Evolutionary conservation across 2,329 filamentous ascomycete species (phyloP).

Genomic region (Pseudogymnoascus sp.): DNA sequence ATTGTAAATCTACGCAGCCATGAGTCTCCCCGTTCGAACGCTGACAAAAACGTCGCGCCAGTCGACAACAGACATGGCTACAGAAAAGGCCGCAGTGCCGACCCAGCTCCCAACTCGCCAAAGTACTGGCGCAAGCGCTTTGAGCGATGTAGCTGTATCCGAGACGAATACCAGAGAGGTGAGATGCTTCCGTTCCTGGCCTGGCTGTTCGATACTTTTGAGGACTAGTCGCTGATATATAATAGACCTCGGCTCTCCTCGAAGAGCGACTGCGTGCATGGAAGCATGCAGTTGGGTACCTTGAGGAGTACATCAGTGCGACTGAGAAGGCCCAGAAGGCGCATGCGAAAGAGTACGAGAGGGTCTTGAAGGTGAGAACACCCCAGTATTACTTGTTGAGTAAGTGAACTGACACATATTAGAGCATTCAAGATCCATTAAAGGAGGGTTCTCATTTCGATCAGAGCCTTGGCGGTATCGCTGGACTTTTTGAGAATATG

Average conservation of each 20-base stretch:
- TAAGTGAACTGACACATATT: conserved; percentile 13
- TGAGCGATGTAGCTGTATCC: conserved; percentile 25
- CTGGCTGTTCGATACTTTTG: not conserved
- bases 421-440: conserved; percentile 78
- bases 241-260: conserved; percentile 70
- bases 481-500: conserved; percentile 89
- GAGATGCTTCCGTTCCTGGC: conserved; percentile 15
- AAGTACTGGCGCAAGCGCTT: conserved; percentile 19
- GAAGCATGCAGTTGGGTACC: conserved; percentile 87
- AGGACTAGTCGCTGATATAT: not conserved
- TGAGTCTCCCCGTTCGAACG: conserved; percentile 7
- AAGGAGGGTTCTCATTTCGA: conserved; percentile 91
- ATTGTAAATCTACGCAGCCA: not conserved
- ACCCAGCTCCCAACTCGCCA: conserved; percentile 23
- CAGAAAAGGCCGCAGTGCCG: not conserved
- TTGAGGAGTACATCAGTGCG: conserved; percentile 80
- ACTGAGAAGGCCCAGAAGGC: conserved; percentile 79
- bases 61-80: not conserved
- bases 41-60: not conserved
- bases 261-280: conserved; percentile 83
- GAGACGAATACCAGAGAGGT: conserved; percentile 25
- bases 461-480: conserved; percentile 75
- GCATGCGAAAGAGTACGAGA: conserved; percentile 91
- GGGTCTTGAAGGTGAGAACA: conserved; percentile 65
- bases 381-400: not conserved